These are phyloP conservation scores for Ganoderma multipileum DNA, from an alignment of 1,284 basidiomycete genomes.

Conservation along the genomic window DNA sequence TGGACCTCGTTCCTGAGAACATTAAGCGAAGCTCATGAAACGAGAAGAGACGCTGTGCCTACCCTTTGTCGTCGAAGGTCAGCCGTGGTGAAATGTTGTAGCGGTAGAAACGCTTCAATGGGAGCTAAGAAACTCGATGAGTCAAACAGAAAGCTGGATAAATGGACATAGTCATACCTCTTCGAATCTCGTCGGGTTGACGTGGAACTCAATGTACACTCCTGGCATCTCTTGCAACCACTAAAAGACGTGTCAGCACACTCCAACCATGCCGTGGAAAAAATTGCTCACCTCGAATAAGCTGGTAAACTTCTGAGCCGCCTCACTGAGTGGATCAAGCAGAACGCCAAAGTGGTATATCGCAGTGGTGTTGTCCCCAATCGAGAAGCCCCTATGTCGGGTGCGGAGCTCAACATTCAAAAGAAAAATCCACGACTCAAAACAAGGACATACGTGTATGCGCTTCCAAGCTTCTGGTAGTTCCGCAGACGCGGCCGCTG, in stretches of 20 bases:
- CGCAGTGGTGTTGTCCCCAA: slow-evolving; percentile 74
- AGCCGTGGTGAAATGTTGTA: slow-evolving; percentile 70
- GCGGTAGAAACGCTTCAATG: slow-evolving; percentile 94
- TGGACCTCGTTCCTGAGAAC: slow-evolving; percentile 57
- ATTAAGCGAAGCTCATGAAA: background rate
- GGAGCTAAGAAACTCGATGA: slow-evolving; percentile 60
- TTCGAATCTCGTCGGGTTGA: slow-evolving; percentile 71
- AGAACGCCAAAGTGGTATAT: slow-evolving; percentile 78
- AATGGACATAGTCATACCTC: slow-evolving; percentile 58
- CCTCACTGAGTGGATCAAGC: slow-evolving; percentile 86
- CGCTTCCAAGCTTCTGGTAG: slow-evolving; percentile 64
- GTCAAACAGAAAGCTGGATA: background rate
- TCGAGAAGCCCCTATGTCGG: slow-evolving; percentile 63
- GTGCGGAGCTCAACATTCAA: background rate
- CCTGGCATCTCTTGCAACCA: slow-evolving; percentile 68
- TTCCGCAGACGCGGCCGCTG: slow-evolving; percentile 60
- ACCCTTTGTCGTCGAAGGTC: slow-evolving; percentile 79
- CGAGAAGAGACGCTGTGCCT: slow-evolving; percentile 30
- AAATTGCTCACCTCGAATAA: slow-evolving; percentile 66
- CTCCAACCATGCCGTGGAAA: background rate
- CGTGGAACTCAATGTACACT: slow-evolving; percentile 74
- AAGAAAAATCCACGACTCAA: background rate
- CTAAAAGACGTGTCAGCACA: slow-evolving; percentile 39
- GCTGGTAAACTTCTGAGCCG: slow-evolving; percentile 86
- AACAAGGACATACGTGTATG: slow-evolving; percentile 60